A percentile compares a stretch with the other conserved stretches of the same genome.
Conservation (phyloP, 2,329 filamentous ascomycete species). For the Exophiala dermatitidis region DNA sequence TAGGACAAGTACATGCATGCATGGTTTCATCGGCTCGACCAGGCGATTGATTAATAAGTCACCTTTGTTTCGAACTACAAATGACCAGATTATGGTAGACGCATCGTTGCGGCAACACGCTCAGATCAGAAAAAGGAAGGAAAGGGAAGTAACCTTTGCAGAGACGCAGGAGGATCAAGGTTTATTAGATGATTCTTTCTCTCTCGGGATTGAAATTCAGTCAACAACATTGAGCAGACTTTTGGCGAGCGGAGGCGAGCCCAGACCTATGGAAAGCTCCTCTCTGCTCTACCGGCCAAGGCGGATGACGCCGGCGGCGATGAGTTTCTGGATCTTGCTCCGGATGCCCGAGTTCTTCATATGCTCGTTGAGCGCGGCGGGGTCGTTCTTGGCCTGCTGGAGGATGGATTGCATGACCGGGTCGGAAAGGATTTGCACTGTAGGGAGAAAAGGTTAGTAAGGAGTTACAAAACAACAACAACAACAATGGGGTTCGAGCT, state of each 20-base stretch:
- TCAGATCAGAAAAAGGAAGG: too few species aligned
- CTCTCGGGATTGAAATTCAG: background rate
- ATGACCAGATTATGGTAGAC: too few species aligned
- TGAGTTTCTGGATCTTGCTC: slow-evolving; percentile 87
- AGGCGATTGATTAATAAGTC: too few species aligned
- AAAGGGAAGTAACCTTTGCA: too few species aligned
- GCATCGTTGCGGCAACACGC: too few species aligned
- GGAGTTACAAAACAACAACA: background rate
- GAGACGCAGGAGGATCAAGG: too few species aligned
- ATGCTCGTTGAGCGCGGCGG: slow-evolving; percentile 87
- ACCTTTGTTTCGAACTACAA: too few species aligned
- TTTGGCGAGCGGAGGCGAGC: background rate
- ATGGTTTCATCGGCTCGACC: too few species aligned
- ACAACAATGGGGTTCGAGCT: too few species aligned
- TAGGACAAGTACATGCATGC: too few species aligned
- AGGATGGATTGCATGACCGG: slow-evolving; percentile 97
- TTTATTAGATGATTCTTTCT: too few species aligned
- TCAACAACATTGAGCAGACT: background rate
- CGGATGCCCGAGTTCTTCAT: slow-evolving; percentile 86
- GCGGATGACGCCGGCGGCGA: slow-evolving; percentile 85
- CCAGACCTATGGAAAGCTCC: background rate
- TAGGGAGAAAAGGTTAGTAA: slow-evolving; percentile 1
- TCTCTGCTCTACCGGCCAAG: slow-evolving; percentile 48
- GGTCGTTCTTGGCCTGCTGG: slow-evolving; percentile 91
- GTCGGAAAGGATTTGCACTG: slow-evolving; percentile 59